Conservation (phyloP, 768 basidiomycete genomes). For the Mycena kentingensis region DNA sequence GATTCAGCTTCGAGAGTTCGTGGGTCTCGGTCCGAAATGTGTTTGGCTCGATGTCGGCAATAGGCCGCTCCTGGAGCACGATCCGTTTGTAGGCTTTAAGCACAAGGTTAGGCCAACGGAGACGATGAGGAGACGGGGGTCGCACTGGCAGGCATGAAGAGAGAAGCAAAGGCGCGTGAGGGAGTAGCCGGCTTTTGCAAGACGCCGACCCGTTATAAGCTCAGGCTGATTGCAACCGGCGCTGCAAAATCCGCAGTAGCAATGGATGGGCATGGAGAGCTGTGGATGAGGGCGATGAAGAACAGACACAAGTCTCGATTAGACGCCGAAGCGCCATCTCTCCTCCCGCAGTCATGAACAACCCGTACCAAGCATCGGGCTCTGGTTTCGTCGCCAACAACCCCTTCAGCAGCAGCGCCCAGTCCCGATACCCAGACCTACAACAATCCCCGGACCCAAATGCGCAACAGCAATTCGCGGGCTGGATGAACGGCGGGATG, state of each 20-base stretch:
- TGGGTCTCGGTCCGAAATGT: slow-evolving; percentile 70
- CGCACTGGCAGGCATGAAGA: not conserved
- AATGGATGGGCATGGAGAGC: too few species aligned
- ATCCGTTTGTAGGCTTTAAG: slow-evolving; percentile 56
- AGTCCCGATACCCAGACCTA: slow-evolving; percentile 69
- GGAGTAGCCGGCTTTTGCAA: too few species aligned
- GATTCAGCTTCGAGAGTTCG: slow-evolving; percentile 53
- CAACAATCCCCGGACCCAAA: slow-evolving; percentile 22
- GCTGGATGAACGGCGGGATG: slow-evolving; percentile 35
- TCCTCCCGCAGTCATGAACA: slow-evolving; percentile 23
- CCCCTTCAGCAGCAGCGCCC: slow-evolving; percentile 59
- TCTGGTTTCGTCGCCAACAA: slow-evolving; percentile 56
- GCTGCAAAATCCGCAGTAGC: too few species aligned
- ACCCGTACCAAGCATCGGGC: slow-evolving; percentile 40
- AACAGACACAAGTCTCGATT: not conserved
- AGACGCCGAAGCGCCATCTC: not conserved
- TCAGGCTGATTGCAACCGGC: too few species aligned
- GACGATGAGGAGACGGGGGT: not conserved
- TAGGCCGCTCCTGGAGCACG: slow-evolving; percentile 76
- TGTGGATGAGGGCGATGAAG: not conserved
- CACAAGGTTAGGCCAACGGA: not conserved
- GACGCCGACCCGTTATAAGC: too few species aligned
- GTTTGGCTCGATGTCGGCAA: slow-evolving; percentile 62
- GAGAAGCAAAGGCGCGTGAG: not conserved
- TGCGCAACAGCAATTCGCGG: slow-evolving; percentile 39